Conservation (phyloP, 2,329 filamentous ascomycete species). For the Fusarium stilboides region DNA sequence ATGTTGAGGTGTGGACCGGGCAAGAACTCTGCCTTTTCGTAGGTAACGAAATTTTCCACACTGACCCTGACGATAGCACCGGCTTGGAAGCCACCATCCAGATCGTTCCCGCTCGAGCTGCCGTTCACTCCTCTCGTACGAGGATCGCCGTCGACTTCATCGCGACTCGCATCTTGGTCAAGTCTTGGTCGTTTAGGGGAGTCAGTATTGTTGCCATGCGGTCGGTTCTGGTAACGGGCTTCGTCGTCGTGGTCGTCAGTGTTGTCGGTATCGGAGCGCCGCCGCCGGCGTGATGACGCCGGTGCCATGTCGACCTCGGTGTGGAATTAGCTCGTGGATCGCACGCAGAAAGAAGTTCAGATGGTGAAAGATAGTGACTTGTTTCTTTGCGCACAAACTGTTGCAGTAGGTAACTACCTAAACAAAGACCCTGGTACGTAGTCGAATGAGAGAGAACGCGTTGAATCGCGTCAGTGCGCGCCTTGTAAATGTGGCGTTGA, state of each 20-base stretch:
- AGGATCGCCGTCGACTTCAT: slow-evolving; percentile 22
- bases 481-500: slow-evolving; percentile 37
- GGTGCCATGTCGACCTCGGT: slow-evolving; percentile 49
- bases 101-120: slow-evolving; percentile 28
- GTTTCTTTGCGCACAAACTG: neutral
- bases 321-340: neutral
- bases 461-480: slow-evolving; percentile 43
- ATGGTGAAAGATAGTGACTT: neutral
- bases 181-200: slow-evolving; percentile 58
- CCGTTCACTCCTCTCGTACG: slow-evolving; percentile 33
- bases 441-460: slow-evolving; percentile 39
- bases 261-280: slow-evolving; percentile 61
- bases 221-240: slow-evolving; percentile 40
- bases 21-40: slow-evolving; percentile 90
- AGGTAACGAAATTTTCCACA: slow-evolving; percentile 93
- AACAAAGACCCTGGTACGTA: slow-evolving; percentile 9
- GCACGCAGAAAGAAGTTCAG: neutral
- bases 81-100: slow-evolving; percentile 68
- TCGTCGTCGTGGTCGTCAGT: slow-evolving; percentile 56
- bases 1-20: slow-evolving; percentile 96
- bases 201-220: slow-evolving; percentile 45
- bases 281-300: slow-evolving; percentile 58
- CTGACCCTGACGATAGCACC: slow-evolving; percentile 92
- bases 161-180: slow-evolving; percentile 42
- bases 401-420: neutral